Base-by-base conservation (phyloP, 129 eudicot species). In the Chrysanthemum makinoi region DNA sequence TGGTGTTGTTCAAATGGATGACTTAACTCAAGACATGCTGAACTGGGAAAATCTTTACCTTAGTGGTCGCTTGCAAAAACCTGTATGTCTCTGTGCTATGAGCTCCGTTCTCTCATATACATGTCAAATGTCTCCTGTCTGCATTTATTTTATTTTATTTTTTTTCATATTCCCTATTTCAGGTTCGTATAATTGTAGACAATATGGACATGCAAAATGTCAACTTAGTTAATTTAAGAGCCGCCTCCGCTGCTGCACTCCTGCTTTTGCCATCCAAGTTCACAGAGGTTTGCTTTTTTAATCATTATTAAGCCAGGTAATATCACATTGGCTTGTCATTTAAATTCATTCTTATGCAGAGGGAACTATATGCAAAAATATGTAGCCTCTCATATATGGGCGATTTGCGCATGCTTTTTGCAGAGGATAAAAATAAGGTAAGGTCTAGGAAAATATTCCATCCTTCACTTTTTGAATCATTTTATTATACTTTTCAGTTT, bases 11-110 rank as follows among this genome's bases (percentile, higher is more conserved):
- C 81, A 86, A 46, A 81, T 69, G 86, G 84, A 86, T 77, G 86
- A 90, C 70, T 77, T 94, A 65, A 67, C 83, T 75, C 80, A 79
- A 52, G 99, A 94, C 75, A 44, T 94, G 62, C 57, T 72, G 61
- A 86, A 78, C 24, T 94, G 99, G 98, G 83, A 94, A 57, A 84
- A 75, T 56, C 87, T 89, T 80, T 94, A 94, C 73, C 82, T 94
- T 71, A 82, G 98, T 66, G 97, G 97, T 33, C 98, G 98, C 61
- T 70, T 94, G 68, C 98, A 94, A 71, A 94, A 94, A 78, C 98
- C 98, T 63, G 98, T 94, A 89, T 68, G 98, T 73, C 61, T 64
- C 35, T 3, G 51, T 19, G 59, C 22, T 6, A 54, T 7, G 57
- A 47, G n/a, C 19, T 9, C 26, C 9, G 15, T 18, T 15, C 70